Evolutionary conservation across 2,329 filamentous ascomycete species (phyloP).

Genomic region (Ophiostoma ips): DNA sequence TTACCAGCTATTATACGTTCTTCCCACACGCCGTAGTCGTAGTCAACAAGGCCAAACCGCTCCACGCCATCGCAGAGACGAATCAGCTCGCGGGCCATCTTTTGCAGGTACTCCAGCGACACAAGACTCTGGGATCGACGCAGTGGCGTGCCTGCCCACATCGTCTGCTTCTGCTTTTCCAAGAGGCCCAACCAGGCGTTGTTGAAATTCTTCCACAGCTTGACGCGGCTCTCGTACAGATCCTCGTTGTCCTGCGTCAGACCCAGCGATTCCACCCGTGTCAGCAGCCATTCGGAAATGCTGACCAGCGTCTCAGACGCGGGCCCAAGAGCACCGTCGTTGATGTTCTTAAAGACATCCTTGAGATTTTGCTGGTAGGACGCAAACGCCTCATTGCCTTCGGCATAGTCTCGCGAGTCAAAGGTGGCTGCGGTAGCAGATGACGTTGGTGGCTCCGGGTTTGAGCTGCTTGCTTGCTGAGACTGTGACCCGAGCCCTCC

Average conservation of each 20-base stretch:
- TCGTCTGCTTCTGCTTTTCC: constrained; percentile 69
- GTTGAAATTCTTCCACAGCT: constrained; percentile 91
- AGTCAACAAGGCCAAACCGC: constrained; percentile 87
- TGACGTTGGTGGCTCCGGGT: not conserved
- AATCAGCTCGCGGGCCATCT: constrained; percentile 71
- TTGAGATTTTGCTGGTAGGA: constrained; percentile 48
- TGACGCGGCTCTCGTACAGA: constrained; percentile 61
- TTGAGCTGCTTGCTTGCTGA: not conserved
- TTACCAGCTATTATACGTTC: constrained; percentile 76
- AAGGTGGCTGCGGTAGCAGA: not conserved
- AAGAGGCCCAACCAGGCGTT: constrained; percentile 75
- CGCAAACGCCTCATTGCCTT: constrained; percentile 50
- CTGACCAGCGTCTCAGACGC: constrained; percentile 38
- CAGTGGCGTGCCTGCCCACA: constrained; percentile 43
- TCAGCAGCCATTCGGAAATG: constrained; percentile 42
- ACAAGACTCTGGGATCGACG: constrained; percentile 50
- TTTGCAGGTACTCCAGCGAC: constrained; percentile 53
- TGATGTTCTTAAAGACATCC: constrained; percentile 58
- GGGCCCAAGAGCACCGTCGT: constrained; percentile 33
- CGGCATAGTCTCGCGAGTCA: constrained; percentile 6
- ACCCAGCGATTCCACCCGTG: constrained; percentile 40
- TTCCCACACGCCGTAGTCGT: constrained; percentile 93
- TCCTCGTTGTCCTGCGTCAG: constrained; percentile 71
- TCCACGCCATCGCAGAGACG: constrained; percentile 76
- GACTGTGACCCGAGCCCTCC: constrained; percentile 27